These are phyloP conservation scores for Xylariaceae sp. DNA, from an alignment of 2,329 filamentous ascomycete species.

Conservation along the genomic window DNA sequence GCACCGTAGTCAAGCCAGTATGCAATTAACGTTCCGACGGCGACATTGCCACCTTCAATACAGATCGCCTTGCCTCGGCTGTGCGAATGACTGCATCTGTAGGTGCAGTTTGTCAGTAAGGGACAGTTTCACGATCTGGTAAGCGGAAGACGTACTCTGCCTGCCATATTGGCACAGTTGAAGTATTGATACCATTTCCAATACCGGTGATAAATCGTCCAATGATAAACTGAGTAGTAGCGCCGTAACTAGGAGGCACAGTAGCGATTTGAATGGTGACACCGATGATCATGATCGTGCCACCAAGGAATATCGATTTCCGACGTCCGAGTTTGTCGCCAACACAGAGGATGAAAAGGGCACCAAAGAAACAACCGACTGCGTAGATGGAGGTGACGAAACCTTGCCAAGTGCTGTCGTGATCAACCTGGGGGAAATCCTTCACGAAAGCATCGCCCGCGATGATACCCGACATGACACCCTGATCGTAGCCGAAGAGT, in stretches of 20 bases:
- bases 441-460: conserved; percentile 37
- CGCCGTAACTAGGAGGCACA: conserved; percentile 52
- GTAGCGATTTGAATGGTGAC: conserved; percentile 60
- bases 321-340: conserved; percentile 63
- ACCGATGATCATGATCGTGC: conserved; percentile 60
- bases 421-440: conserved; percentile 43
- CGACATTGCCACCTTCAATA: conserved; percentile 56
- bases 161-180: conserved; percentile 52
- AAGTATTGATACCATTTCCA: conserved; percentile 58
- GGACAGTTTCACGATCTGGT: background rate
- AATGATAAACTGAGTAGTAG: conserved; percentile 56
- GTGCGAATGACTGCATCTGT: conserved; percentile 51
- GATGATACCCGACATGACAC: conserved; percentile 45
- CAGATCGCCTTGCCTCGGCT: conserved; percentile 68
- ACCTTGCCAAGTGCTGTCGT: conserved; percentile 43
- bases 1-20: conserved; percentile 53
- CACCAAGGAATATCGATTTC: conserved; percentile 60
- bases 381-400: conserved; percentile 52
- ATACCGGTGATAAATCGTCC: conserved; percentile 58
- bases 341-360: conserved; percentile 48
- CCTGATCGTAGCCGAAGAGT: conserved; percentile 43
- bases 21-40: conserved; percentile 51
- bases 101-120: conserved; percentile 21
- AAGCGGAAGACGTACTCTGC: conserved; percentile 39
- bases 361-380: conserved; percentile 51